Evolutionary conservation across 257 asterid species (phyloP).

Genomic region (Salvia hispanica): DNA sequence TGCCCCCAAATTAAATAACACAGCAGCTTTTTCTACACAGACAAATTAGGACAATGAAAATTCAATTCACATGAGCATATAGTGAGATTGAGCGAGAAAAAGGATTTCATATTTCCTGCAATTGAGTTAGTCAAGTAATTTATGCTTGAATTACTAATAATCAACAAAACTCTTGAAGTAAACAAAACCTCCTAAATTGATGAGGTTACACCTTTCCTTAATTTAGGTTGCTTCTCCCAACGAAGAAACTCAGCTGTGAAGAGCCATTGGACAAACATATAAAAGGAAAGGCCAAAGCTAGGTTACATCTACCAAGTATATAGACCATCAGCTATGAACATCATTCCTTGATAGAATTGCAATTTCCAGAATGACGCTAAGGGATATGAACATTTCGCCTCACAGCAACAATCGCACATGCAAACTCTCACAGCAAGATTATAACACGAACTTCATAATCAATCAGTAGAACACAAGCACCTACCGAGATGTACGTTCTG

Average conservation of each 20-base stretch:
- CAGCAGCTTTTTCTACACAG: constrained; percentile 88
- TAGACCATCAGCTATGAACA: constrained; percentile 10
- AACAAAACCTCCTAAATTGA: not conserved
- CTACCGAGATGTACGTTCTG: constrained; percentile 89
- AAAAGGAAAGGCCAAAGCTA: not conserved
- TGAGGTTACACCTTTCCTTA: not conserved
- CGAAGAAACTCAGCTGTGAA: not conserved
- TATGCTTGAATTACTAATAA: constrained; percentile 1
- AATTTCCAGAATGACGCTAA: not conserved
- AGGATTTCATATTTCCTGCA: not conserved
- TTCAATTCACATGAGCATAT: not conserved
- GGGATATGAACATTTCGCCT: constrained; percentile 16
- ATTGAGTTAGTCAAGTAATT: constrained; percentile 6
- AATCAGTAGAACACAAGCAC: constrained; percentile 29
- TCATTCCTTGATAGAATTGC: constrained; percentile 7
- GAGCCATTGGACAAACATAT: constrained; percentile 15
- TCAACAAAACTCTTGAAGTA: constrained; percentile 18
- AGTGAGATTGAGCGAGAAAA: not conserved
- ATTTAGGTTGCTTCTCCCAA: constrained; percentile 14
- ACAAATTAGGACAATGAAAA: constrained; percentile 13
- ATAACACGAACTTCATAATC: constrained; percentile 9
- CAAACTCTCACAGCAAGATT: not conserved
- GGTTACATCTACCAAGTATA: not conserved
- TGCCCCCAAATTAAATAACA: constrained; percentile 91
- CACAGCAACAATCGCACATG: not conserved